Evolutionary conservation across 495 filamentous ascomycete genomes (phyloP).

Genomic region (Chaetomium cochliodes): DNA sequence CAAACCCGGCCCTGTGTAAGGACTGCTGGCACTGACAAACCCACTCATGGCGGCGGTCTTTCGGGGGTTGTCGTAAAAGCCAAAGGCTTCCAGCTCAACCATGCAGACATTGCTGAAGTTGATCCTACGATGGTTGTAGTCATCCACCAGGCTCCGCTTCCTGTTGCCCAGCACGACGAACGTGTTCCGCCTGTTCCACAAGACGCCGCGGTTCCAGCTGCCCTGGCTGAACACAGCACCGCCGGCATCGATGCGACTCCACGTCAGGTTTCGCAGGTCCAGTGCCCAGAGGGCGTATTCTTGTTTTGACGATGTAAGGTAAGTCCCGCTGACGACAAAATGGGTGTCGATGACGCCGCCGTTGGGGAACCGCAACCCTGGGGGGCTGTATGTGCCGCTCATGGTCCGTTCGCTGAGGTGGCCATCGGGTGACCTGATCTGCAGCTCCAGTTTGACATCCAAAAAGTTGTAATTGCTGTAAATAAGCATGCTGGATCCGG

Average conservation of each 20-base stretch:
- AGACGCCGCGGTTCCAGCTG: constrained; percentile 91
- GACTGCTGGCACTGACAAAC: constrained; percentile 76
- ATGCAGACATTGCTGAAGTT: constrained; percentile 96
- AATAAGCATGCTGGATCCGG: constrained; percentile 84
- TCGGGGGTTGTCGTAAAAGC: constrained; percentile 90
- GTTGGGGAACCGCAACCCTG: constrained; percentile 91
- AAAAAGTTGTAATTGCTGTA: constrained; percentile 99
- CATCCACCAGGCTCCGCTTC: constrained; percentile 90
- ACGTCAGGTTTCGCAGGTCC: constrained; percentile 80
- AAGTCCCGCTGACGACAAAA: constrained; percentile 95
- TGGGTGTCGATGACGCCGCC: constrained; percentile 91
- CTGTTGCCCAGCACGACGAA: constrained; percentile 95
- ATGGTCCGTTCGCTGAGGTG: constrained; percentile 83
- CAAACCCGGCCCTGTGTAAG: constrained; percentile 50
- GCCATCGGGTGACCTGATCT: constrained; percentile 82
- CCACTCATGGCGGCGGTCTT: constrained; percentile 71
- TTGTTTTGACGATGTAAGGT: constrained; percentile 94
- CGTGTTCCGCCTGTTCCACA: constrained; percentile 88
- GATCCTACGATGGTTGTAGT: constrained; percentile 96
- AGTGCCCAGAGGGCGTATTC: constrained; percentile 98
- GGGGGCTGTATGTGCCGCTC: constrained; percentile 81
- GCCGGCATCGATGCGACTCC: constrained; percentile 95
- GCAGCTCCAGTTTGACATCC: constrained; percentile 92
- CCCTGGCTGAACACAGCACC: constrained; percentile 90
- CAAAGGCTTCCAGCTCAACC: constrained; percentile 95